These are phyloP conservation scores for Fusarium heterosporum DNA, from an alignment of 2,329 filamentous ascomycete genomes.

Conservation along the genomic window DNA sequence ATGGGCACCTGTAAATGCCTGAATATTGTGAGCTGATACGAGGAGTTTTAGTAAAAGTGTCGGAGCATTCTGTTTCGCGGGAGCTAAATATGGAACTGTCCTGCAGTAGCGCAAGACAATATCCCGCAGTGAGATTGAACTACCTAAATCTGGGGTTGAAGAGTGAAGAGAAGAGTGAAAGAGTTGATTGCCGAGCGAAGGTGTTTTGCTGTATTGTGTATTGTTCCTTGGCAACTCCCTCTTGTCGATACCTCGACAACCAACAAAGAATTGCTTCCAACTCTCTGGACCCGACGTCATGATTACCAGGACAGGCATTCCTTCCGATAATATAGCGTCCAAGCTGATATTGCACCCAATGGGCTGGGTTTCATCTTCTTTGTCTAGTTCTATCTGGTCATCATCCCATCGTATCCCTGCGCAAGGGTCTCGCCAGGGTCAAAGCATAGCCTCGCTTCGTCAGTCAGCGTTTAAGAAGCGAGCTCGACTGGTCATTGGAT, in stretches of 20 bases:
- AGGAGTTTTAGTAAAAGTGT: conserved; percentile 1
- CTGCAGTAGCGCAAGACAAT: conserved; percentile 36
- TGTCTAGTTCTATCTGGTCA: conserved; percentile 4
- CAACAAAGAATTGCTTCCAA: neutral
- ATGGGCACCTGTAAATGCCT: neutral
- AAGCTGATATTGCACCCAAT: conserved; percentile 29
- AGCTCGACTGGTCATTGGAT: conserved; percentile 21
- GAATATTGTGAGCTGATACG: conserved; percentile 8
- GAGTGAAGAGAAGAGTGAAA: neutral
- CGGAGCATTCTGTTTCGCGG: conserved; percentile 31
- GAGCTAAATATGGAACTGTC: conserved; percentile 41
- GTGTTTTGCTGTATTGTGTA: neutral
- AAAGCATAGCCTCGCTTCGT: neutral
- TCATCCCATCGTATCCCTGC: conserved; percentile 18
- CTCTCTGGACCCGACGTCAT: conserved; percentile 29
- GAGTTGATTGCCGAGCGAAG: conserved; percentile 1
- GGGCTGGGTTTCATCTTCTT: conserved; percentile 31
- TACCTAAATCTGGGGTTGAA: conserved; percentile 23
- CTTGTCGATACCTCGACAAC: neutral
- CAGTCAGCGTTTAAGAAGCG: conserved; percentile 24
- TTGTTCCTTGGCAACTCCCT: neutral
- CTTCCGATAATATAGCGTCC: conserved; percentile 7
- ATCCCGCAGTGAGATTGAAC: conserved; percentile 4
- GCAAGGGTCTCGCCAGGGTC: conserved; percentile 23
- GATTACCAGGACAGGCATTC: conserved; percentile 18